Conservation (phyloP, 2,329 filamentous ascomycete genomes). For the Myriosclerotinia curreyana region DNA sequence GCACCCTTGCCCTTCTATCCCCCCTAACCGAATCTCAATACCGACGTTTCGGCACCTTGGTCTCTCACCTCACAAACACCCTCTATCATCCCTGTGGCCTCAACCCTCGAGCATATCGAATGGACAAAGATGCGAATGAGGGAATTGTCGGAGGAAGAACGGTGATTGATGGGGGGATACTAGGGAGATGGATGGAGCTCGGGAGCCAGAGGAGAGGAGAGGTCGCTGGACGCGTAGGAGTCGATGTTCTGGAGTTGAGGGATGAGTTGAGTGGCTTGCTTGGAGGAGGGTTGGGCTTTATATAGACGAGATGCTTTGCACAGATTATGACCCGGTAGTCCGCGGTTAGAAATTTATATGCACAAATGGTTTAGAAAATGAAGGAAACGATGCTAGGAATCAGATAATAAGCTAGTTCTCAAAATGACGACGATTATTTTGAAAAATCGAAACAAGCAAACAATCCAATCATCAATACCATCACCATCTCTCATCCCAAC, state of each 20-base stretch:
- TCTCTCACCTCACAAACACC: constrained; percentile 73
- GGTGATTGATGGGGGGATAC: constrained; percentile 70
- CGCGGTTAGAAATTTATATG: background rate
- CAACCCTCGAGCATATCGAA: constrained; percentile 78
- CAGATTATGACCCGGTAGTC: background rate
- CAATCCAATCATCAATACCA: background rate
- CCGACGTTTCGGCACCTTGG: constrained; percentile 75
- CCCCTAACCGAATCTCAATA: constrained; percentile 78
- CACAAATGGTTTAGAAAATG: too few species aligned
- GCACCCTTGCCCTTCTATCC: constrained; percentile 72
- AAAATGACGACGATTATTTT: background rate
- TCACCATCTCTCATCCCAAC: background rate
- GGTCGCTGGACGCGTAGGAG: constrained; percentile 70
- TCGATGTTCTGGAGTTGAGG: constrained; percentile 62
- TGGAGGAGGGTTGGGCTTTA: constrained; percentile 44
- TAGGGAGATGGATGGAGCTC: constrained; percentile 75
- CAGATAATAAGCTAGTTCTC: background rate
- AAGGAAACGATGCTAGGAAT: too few species aligned
- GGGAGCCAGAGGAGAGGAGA: constrained; percentile 67
- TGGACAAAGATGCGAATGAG: constrained; percentile 52
- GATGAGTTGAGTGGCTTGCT: constrained; percentile 65
- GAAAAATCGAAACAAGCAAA: background rate
- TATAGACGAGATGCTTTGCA: background rate
- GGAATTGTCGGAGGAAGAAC: constrained; percentile 45
- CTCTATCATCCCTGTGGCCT: constrained; percentile 75